Base-by-base conservation (phyloP, 2,329 filamentous ascomycete species). In the Neonectria hederae region DNA sequence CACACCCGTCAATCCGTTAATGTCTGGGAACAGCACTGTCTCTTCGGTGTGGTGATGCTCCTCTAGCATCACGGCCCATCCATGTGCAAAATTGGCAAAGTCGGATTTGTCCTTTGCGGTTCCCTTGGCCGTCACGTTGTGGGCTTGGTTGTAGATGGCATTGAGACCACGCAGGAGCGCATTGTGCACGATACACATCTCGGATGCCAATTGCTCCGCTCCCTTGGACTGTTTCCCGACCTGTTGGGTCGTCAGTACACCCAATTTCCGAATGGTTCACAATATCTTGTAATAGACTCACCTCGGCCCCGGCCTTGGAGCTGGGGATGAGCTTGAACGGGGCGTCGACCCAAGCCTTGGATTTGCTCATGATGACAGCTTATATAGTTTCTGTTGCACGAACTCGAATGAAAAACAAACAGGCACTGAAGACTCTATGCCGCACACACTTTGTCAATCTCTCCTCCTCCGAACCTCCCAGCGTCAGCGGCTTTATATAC, bases 31-130 rank as follows among this genome's bases (percentile, higher is more conserved):
- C 43, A 81, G 72, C 24, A 65, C 40, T 2, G 63, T 66, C 55
- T 83, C 82, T 63, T 83, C 81, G 0, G 66, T 58, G 1, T 73
- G 57, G 62, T 84, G 81, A 63, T 84, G 82, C 13, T 76, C 67
- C 35, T 78, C 65, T 2, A 83, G 30, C 17, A 78, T 65, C 2
- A 59, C 66, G 28, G 73, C 59, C 74, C 81, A 82, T 14, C 72
- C 68, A 11, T 66, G 42, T 0, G 76, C 74, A 63, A 78, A 82
- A 32, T 74, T 66, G 13, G 72, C 65, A 62, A 81, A 80, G 35
- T 73, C 67, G 5, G 68, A 51, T n/a, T 75, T 72, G 51, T 83
- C 79, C 24, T 77, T 69, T 10, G 69, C 57, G 2, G 67, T 73
- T 3, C 73, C 74, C 4, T 49, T 65, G 8, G 63, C 24, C 4